Base-by-base conservation (phyloP, 2,329 filamentous ascomycete genomes). In the Sporothrix pallida region DNA sequence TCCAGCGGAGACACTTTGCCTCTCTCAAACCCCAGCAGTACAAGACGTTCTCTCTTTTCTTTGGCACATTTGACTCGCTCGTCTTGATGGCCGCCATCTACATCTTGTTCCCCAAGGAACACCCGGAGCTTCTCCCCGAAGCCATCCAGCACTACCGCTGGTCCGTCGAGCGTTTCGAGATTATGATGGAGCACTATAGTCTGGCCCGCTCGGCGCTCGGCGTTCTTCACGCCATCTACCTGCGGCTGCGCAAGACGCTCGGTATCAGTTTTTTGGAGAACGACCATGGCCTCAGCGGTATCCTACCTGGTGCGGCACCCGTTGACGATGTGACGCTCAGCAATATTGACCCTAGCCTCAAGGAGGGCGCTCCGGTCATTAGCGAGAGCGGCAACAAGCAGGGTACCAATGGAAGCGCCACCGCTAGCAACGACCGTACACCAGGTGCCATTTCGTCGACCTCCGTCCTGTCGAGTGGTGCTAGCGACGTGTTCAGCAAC, bases 21-120 rank as follows among this genome's bases (percentile, higher is more conserved):
- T 81, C 82, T 46, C 79, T 89, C 13, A 82, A 83, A 20, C 83
- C 85, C 17, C 83, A 86, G 58, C 85, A 88, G 70, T 90, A 87
- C 76, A 85, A 84, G 76, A 84, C 84, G 77, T 88, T 88, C 76
- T 83, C 85, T 17, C 82, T 91, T 3, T 90, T 90, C 78, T 90
- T 89, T 71, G 88, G 87, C 71, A 90, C 87, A 7, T 91, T 91
- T 74, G 89, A 91, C 77, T 89, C 89, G 15, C 86, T 90, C 23
- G 87, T 91, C 17, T 83, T 91, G 72, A 83, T 90, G 71, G 86
- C 89, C 0, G 86, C 87, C 20, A 86, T 90, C 46, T 90, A 87
- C 78, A 90, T 91, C 48, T 78, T 91, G 9, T 89, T 89, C 75
- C 88, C 89, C 0, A 82, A 81, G 26, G 88, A 90, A 76, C 86